Percentiles rank a stretch among this genome's conserved stretches.
phyloP scores from a whole-genome alignment of 805 yeast genomes.

The Jamesozyma spencerorum region DNA sequence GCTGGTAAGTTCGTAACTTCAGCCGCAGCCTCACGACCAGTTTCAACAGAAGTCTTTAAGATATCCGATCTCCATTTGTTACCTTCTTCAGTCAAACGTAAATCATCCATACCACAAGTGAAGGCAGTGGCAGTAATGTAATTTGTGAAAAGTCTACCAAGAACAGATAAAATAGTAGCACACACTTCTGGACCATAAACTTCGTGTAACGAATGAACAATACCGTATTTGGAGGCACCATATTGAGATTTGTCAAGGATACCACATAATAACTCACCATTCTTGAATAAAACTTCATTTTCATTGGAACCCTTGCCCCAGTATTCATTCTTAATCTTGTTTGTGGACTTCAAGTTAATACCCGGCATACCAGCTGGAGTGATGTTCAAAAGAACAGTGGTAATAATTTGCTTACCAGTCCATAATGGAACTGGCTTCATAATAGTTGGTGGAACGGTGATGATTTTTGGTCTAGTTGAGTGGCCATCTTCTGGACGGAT shows the following conservation, averaged over 20 bases:
- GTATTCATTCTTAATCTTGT: conserved; percentile 87
- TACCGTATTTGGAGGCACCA: conserved; percentile 95
- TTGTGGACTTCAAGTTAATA: conserved; percentile 69
- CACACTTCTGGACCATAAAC: conserved; percentile 88
- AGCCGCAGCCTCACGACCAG: conserved; percentile 85
- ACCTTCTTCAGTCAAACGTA: conserved; percentile 85
- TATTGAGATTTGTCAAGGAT: conserved; percentile 95
- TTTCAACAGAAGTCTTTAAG: conserved; percentile 63
- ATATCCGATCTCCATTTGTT: conserved; percentile 82
- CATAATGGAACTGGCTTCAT: conserved; percentile 82
- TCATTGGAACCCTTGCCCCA: conserved; percentile 85
- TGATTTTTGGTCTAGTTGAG: conserved; percentile 55
- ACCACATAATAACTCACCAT: conserved; percentile 88
- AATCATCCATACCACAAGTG: conserved; percentile 99
- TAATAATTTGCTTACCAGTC: conserved; percentile 96
- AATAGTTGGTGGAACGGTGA: conserved; percentile 84
- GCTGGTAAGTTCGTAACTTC: conserved; percentile 81
- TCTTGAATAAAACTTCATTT: conserved; percentile 72
- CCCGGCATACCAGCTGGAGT: conserved; percentile 88
- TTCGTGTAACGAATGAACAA: conserved; percentile 93
- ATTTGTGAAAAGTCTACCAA: conserved; percentile 90
- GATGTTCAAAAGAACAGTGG: conserved; percentile 83
- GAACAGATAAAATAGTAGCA: conserved; percentile 80
- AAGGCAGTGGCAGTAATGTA: conserved; percentile 87
- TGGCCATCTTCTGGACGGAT: conserved; percentile 97